Evolutionary conservation across 1,139 yeast species (phyloP).

Genomic region (Yamadazyma conglobata): DNA sequence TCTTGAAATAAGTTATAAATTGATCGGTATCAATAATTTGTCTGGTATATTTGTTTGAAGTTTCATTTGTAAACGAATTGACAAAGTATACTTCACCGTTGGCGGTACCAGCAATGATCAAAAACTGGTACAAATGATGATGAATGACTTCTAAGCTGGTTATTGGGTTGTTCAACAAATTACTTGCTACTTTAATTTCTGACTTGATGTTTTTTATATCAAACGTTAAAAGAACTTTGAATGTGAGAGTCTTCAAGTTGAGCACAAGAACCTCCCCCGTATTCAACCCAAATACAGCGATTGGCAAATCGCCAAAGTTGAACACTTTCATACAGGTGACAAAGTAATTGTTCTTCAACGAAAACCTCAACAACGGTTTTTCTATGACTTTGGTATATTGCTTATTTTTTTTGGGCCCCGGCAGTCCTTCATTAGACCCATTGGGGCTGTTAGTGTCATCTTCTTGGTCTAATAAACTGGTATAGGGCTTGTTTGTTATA

Average conservation of each 20-base stretch:
- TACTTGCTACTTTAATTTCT: constrained; percentile 12
- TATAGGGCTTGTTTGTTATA: constrained; percentile 21
- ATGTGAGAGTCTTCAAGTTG: constrained; percentile 27
- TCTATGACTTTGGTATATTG: constrained; percentile 26
- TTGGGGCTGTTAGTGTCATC: constrained; percentile 1
- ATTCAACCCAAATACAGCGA: constrained; percentile 35
- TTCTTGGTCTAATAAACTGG: constrained; percentile 17
- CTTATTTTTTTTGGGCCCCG: constrained; percentile 4
- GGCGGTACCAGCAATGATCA: constrained; percentile 38
- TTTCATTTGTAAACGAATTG: constrained; percentile 24
- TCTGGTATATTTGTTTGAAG: constrained; percentile 21
- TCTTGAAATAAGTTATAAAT: constrained; percentile 36
- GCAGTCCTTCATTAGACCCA: constrained; percentile 1
- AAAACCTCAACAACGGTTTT: constrained; percentile 33
- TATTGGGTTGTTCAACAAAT: constrained; percentile 19
- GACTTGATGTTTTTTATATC: constrained; percentile 15
- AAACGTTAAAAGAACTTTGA: constrained; percentile 22
- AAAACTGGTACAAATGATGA: constrained; percentile 29
- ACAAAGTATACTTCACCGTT: constrained; percentile 40
- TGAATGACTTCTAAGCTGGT: constrained; percentile 32
- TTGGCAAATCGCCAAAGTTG: constrained; percentile 21
- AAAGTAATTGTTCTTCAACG: constrained; percentile 23
- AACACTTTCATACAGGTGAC: constrained; percentile 32
- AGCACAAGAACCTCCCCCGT: constrained; percentile 33
- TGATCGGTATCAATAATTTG: constrained; percentile 31